Percentiles rank a stretch among this genome's conserved stretches.
Conservation (phyloP, 345 rosid genomes). For the Turnera subulata region DNA sequence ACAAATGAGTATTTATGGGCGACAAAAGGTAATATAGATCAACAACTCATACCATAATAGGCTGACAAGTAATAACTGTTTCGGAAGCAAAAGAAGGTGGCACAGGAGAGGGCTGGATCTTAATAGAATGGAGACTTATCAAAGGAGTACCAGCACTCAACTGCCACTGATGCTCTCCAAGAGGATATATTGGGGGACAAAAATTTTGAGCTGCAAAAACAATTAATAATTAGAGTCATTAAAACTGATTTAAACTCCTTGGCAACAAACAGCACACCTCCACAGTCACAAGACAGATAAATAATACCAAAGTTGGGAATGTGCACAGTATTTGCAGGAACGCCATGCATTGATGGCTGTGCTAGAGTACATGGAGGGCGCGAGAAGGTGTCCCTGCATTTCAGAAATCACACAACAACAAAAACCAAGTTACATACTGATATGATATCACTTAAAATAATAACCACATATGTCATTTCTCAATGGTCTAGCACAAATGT, state of each 20-base stretch:
- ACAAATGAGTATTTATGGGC: conserved; percentile 5
- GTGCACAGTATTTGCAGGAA: conserved; percentile 36
- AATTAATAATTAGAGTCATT: conserved; percentile 5
- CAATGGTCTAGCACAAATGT: neutral
- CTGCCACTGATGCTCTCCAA: conserved; percentile 70
- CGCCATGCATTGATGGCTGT: conserved; percentile 80
- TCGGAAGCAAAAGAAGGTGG: conserved; percentile 80
- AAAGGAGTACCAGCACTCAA: conserved; percentile 57
- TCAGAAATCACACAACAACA: conserved; percentile 18
- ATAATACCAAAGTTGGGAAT: conserved; percentile 78
- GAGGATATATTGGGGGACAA: conserved; percentile 87
- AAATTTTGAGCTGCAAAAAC: conserved; percentile 60
- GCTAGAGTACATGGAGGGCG: conserved; percentile 83
- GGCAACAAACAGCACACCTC: neutral
- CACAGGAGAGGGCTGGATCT: conserved; percentile 83
- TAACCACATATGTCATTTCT: neutral
- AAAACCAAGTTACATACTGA: neutral
- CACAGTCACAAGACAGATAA: neutral
- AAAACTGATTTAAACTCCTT: conserved; percentile 1
- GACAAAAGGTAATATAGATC: conserved; percentile 1
- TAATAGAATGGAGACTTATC: conserved; percentile 77
- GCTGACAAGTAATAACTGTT: conserved; percentile 85
- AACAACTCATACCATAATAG: conserved; percentile 66
- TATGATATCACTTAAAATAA: neutral
- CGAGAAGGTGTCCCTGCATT: conserved; percentile 85